Conservation (phyloP, 768 basidiomycete species). For the Leccinum subtestaceum region DNA sequence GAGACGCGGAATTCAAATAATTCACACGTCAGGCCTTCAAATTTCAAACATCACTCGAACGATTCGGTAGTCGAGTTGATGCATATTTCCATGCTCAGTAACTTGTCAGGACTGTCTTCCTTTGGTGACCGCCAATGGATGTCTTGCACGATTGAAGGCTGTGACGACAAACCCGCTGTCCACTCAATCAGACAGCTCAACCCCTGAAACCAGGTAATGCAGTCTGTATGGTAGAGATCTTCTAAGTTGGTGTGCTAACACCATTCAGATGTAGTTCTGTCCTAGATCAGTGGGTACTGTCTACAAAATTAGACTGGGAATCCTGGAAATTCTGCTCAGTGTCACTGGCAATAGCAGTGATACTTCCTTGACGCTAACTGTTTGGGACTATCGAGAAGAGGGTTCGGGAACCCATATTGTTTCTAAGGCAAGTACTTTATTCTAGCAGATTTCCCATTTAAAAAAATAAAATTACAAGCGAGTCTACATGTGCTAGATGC, state of each 20-base stretch:
- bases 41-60: not conserved
- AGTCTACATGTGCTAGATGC: not conserved
- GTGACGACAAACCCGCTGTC: not conserved
- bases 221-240: too few relatives aligned
- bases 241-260: too few relatives aligned
- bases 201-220: too few relatives aligned
- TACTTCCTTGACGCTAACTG: not conserved
- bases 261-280: too few relatives aligned
- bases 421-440: not conserved
- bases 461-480: not conserved
- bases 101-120: not conserved
- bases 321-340: not conserved
- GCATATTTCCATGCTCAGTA: not conserved
- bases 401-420: not conserved
- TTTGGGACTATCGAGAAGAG: not conserved
- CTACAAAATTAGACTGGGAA: too few relatives aligned
- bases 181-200: not conserved
- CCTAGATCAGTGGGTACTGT: too few relatives aligned
- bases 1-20: not conserved
- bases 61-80: not conserved
- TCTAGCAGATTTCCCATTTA: not conserved
- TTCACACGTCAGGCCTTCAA: not conserved
- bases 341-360: not conserved
- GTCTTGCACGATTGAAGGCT: not conserved
- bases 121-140: not conserved